These are phyloP conservation scores for Simplicillium sp. DNA, from an alignment of 2,329 filamentous ascomycete species.

Conservation along the genomic window DNA sequence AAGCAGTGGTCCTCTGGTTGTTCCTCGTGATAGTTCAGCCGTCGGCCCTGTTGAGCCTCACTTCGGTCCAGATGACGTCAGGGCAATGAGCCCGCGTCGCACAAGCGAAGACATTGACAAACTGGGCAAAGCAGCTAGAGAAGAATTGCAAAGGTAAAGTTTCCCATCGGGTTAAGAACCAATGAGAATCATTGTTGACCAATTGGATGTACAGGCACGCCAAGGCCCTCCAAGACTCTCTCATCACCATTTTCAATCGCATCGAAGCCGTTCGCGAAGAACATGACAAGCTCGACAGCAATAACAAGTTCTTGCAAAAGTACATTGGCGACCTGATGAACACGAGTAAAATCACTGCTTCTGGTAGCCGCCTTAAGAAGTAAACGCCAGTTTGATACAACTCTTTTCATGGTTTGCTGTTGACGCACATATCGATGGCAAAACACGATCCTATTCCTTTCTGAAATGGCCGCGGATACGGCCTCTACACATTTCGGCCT, in stretches of 20 bases:
- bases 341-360: conserved; percentile 62
- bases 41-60: conserved; percentile 65
- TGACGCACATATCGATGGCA: no score
- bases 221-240: conserved; percentile 76
- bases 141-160: conserved; percentile 48
- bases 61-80: conserved; percentile 78
- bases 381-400: conserved; percentile 18
- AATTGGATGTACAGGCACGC: conserved; percentile 57
- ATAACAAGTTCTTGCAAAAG: conserved; percentile 95
- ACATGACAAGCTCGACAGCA: conserved; percentile 91
- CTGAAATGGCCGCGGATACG: no score
- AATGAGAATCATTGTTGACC: background rate
- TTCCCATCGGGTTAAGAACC: background rate
- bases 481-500: no score
- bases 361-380: conserved; percentile 43
- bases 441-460: no score
- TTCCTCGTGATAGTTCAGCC: conserved; percentile 65
- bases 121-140: conserved; percentile 72
- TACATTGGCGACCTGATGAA: conserved; percentile 96
- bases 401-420: no score
- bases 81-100: conserved; percentile 87
- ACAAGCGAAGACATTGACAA: conserved; percentile 87
- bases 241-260: conserved; percentile 81
- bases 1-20: conserved; percentile 74
- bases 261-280: conserved; percentile 92